Conservation (phyloP, 768 basidiomycete genomes). For the Leucocoprinus leucothites region DNA sequence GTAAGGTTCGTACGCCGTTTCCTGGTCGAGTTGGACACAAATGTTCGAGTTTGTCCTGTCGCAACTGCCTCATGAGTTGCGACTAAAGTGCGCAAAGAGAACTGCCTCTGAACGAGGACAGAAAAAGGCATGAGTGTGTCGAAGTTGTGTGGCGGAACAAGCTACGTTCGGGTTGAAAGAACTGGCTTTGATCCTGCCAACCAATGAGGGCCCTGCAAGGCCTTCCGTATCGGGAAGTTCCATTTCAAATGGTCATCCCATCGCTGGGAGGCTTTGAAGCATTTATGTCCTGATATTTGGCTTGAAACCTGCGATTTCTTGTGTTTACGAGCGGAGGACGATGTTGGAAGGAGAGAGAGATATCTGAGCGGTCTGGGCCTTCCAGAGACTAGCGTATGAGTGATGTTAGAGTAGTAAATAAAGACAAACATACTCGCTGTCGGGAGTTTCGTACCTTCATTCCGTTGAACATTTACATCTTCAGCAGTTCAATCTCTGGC, state of each 20-base stretch:
- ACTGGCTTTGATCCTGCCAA: slow-evolving; percentile 1
- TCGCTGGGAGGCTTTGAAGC: not conserved
- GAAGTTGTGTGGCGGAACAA: not conserved
- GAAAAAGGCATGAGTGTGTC: not conserved
- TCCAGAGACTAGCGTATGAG: too few species aligned
- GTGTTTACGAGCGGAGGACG: too few species aligned
- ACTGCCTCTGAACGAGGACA: slow-evolving; percentile 9
- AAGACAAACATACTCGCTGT: too few species aligned
- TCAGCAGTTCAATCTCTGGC: too few species aligned
- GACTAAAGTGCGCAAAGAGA: not conserved
- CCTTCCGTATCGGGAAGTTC: not conserved
- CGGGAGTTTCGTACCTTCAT: too few species aligned
- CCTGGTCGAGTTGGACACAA: not conserved
- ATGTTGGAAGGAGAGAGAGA: too few species aligned
- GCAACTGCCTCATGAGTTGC: not conserved
- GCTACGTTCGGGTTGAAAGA: not conserved
- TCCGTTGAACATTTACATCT: too few species aligned
- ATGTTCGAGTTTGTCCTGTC: not conserved
- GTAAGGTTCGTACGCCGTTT: not conserved
- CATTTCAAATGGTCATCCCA: not conserved
- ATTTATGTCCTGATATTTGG: too few species aligned
- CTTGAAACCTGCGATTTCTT: too few species aligned
- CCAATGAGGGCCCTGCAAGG: not conserved
- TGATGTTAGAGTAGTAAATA: too few species aligned
- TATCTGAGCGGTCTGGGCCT: too few species aligned